These are phyloP conservation scores for Sporisorium sorghi DNA, from an alignment of 1,284 basidiomycete genomes.

Conservation along the genomic window DNA sequence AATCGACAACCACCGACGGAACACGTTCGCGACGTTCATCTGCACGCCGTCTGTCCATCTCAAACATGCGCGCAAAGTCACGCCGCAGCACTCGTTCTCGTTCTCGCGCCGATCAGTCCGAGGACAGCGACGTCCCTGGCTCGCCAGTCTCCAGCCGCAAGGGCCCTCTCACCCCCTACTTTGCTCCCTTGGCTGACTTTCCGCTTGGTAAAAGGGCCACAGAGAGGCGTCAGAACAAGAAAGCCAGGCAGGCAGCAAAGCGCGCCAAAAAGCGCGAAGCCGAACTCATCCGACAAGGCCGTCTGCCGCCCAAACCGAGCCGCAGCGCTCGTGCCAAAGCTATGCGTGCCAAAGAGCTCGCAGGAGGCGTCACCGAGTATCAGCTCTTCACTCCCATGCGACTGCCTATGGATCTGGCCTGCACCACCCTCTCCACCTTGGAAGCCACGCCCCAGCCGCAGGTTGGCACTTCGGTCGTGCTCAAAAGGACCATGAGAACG, in stretches of 20 bases:
- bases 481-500: slow-evolving; percentile 41
- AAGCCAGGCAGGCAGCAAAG: slow-evolving; percentile 38
- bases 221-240: slow-evolving; percentile 39
- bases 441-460: slow-evolving; percentile 33
- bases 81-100: slow-evolving; percentile 25
- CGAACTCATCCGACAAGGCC: slow-evolving; percentile 44
- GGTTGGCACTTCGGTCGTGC: slow-evolving; percentile 24
- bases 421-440: slow-evolving; percentile 29
- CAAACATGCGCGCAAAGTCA: slow-evolving; percentile 25
- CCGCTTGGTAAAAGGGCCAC: slow-evolving; percentile 38
- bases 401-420: slow-evolving; percentile 48
- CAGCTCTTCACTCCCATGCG: slow-evolving; percentile 64
- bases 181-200: slow-evolving; percentile 45
- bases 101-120: slow-evolving; percentile 40
- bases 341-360: slow-evolving; percentile 55
- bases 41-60: slow-evolving; percentile 36
- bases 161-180: slow-evolving; percentile 48
- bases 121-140: slow-evolving; percentile 35
- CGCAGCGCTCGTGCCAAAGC: slow-evolving; percentile 65
- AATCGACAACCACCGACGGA: slow-evolving; percentile 30
- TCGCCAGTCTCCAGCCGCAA: slow-evolving; percentile 40
- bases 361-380: slow-evolving; percentile 67
- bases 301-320: slow-evolving; percentile 58
- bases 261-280: slow-evolving; percentile 51
- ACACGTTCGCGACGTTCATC: slow-evolving; percentile 39